Conservation (phyloP, 495 filamentous ascomycete genomes). For the Pyrenula massariospora region DNA sequence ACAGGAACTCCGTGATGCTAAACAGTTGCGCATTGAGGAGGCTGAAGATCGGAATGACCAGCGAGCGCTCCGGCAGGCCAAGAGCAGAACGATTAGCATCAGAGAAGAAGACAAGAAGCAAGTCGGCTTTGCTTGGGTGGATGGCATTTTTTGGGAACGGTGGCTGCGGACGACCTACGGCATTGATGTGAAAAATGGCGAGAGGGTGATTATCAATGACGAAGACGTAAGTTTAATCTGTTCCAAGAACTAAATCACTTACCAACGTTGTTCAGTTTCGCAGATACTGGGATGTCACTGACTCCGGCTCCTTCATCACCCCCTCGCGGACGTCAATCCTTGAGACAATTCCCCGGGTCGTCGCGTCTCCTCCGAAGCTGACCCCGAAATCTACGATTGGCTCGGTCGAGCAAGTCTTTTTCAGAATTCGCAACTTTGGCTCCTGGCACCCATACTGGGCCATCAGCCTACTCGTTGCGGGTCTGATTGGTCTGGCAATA, state of each 20-base stretch:
- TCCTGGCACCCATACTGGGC: conserved; percentile 62
- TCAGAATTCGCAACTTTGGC: conserved; percentile 56
- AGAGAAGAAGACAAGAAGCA: conserved; percentile 76
- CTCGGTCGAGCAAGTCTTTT: conserved; percentile 64
- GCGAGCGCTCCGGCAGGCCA: conserved; percentile 73
- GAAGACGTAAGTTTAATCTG: conserved; percentile 63
- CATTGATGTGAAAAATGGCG: conserved; percentile 71
- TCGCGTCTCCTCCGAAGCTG: conserved; percentile 64
- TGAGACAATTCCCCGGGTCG: conserved; percentile 76
- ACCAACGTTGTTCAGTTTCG: conserved; percentile 12
- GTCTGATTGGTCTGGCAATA: conserved; percentile 33
- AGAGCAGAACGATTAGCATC: conserved; percentile 84
- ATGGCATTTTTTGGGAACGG: conserved; percentile 93
- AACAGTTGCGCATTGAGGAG: conserved; percentile 91
- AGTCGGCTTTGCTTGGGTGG: conserved; percentile 96
- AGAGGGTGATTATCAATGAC: conserved; percentile 93
- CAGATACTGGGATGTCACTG: conserved; percentile 86
- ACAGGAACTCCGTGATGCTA: conserved; percentile 83
- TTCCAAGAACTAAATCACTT: background rate
- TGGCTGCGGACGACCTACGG: conserved; percentile 94
- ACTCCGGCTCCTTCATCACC: conserved; percentile 75
- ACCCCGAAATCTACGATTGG: conserved; percentile 78
- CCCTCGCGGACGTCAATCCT: conserved; percentile 89
- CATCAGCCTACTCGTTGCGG: conserved; percentile 45
- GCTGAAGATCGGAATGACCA: conserved; percentile 90